A percentile compares a stretch with the other conserved stretches of the same genome.
These are phyloP conservation scores for Cocos nucifera DNA, from an alignment of 176 grass and related monocot genomes.

Conservation along the genomic window DNA sequence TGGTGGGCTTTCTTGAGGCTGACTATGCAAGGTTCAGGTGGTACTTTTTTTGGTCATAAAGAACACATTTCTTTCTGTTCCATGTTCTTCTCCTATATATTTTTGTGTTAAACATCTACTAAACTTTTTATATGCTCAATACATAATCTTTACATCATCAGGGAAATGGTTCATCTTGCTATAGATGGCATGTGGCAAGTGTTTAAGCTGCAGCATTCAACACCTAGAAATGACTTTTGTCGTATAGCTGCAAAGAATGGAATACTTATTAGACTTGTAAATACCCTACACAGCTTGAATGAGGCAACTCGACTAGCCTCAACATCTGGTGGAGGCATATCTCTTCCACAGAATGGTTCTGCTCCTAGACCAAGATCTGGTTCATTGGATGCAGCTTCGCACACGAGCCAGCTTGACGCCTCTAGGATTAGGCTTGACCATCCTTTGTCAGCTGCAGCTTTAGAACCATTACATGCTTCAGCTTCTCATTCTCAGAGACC, in stretches of 20 bases:
- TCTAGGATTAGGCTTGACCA: slow-evolving; percentile 43
- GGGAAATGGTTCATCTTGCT: slow-evolving; percentile 97
- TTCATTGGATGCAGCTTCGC: slow-evolving; percentile 35
- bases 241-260: slow-evolving; percentile 94
- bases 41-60: background rate
- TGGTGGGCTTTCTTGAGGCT: slow-evolving; percentile 91
- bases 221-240: slow-evolving; percentile 84
- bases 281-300: slow-evolving; percentile 95
- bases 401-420: slow-evolving; percentile 21
- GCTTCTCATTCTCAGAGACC: slow-evolving; percentile 10
- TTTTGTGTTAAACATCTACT: too few relatives aligned
- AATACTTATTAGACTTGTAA: slow-evolving; percentile 73
- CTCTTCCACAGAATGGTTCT: slow-evolving; percentile 68
- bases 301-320: slow-evolving; percentile 83
- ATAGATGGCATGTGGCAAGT: slow-evolving; percentile 99
- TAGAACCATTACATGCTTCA: slow-evolving; percentile 40
- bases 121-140: background rate
- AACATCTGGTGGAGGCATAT: slow-evolving; percentile 55
- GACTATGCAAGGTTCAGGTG: slow-evolving; percentile 98
- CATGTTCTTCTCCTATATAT: too few relatives aligned
- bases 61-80: too few relatives aligned
- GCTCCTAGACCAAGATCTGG: slow-evolving; percentile 62
- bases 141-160: slow-evolving; percentile 17
- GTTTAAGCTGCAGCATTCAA: slow-evolving; percentile 86
- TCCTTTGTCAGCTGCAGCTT: slow-evolving; percentile 44